Conservation (phyloP, 148 eudicot species). For the Cornus suecica region DNA sequence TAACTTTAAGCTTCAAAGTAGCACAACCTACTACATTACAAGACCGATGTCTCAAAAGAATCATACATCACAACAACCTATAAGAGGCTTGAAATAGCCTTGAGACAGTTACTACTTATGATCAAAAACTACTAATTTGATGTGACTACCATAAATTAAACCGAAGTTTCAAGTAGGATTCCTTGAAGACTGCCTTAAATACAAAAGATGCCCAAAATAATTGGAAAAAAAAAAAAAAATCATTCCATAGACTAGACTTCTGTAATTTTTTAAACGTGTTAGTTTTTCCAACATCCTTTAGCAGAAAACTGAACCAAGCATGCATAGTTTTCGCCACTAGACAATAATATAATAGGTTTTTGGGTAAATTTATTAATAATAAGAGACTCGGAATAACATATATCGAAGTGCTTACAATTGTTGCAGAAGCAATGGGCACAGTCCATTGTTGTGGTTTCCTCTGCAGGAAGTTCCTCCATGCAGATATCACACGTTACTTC, state of each 20-base stretch:
- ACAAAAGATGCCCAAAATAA: background rate
- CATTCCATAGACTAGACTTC: no score
- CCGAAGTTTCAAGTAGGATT: background rate
- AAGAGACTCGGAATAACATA: background rate
- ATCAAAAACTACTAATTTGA: background rate
- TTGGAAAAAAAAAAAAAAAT: no score
- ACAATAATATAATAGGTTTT: background rate
- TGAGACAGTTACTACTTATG: background rate
- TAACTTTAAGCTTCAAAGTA: background rate
- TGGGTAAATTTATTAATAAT: background rate
- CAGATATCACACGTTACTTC: constrained; percentile 46
- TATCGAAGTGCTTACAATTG: constrained; percentile 42
- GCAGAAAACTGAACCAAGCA: background rate
- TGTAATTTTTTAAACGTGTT: no score
- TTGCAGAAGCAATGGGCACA: constrained; percentile 78
- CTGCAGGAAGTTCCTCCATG: constrained; percentile 44
- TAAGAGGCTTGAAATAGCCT: background rate
- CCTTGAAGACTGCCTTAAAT: background rate
- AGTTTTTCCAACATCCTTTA: no score
- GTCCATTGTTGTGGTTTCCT: constrained; percentile 54
- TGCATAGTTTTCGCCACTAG: background rate
- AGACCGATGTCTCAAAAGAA: background rate
- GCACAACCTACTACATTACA: background rate
- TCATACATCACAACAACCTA: background rate
- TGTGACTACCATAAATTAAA: background rate